A percentile compares a stretch with the other conserved stretches of the same genome.
Conservation (phyloP, 2,329 filamentous ascomycete genomes). For the Periconia sp. region DNA sequence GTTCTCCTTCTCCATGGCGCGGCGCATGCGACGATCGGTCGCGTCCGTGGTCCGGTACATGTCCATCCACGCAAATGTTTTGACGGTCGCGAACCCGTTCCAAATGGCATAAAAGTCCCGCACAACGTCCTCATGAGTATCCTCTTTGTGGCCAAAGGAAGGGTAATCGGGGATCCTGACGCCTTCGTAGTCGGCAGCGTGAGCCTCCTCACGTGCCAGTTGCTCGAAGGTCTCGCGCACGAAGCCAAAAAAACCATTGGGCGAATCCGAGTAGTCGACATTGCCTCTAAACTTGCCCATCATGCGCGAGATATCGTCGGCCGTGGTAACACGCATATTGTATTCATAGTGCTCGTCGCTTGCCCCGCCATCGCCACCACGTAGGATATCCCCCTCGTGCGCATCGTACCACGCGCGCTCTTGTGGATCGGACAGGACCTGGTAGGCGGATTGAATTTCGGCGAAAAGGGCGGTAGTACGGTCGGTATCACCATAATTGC, state of each 20-base stretch:
- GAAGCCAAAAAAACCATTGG: conserved; percentile 82
- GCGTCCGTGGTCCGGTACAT: conserved; percentile 81
- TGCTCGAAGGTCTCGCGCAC: conserved; percentile 76
- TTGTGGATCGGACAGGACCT: conserved; percentile 93
- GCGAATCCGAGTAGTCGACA: conserved; percentile 77
- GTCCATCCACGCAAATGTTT: conserved; percentile 89
- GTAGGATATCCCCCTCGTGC: conserved; percentile 82
- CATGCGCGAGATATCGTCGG: conserved; percentile 75
- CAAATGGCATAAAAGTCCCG: conserved; percentile 80
- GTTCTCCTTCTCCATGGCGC: conserved; percentile 95
- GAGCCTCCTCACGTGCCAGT: conserved; percentile 77
- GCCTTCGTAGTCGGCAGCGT: conserved; percentile 70
- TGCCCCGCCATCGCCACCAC: conserved; percentile 58
- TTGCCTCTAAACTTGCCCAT: conserved; percentile 79
- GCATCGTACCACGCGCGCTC: conserved; percentile 98
- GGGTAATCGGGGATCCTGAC: conserved; percentile 69
- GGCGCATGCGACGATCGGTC: conserved; percentile 78
- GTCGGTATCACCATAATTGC: conserved; percentile 85
- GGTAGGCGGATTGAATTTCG: conserved; percentile 89
- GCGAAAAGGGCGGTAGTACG: conserved; percentile 83
- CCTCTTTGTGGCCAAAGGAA: conserved; percentile 75
- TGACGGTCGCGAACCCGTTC: conserved; percentile 79
- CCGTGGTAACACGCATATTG: conserved; percentile 74
- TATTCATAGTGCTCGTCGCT: conserved; percentile 61
- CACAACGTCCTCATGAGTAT: conserved; percentile 74